Evolutionary conservation across 1,284 basidiomycete genomes (phyloP), one percentile per base, ranked within the genome.

Genomic region (Apiotrichum veenhuisii): DNA sequence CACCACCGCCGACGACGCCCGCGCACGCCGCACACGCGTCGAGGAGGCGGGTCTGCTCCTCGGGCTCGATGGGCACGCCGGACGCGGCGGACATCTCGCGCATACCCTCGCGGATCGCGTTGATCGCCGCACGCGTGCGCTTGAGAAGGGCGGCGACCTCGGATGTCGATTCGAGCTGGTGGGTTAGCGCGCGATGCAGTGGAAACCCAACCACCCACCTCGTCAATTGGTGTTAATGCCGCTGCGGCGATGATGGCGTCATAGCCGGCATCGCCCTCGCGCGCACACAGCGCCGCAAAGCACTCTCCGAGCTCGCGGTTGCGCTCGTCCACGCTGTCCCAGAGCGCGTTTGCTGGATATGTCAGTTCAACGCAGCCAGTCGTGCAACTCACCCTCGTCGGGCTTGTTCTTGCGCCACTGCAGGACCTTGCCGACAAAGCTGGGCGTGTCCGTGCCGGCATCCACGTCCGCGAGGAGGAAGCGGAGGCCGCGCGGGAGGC

Each of bases 1-100:
- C 95, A 33, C 95, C 95, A 38, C 93, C 94, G 11, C 91, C 93
- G 34, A 98, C 81, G 3, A 98, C 86, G 42, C 95, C 96, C 1
- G 86, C 83, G 57, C 87, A 82, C 7, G 83, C 78, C 26, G 87
- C 80, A 64, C 91, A 95, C 9, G 82, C 81, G 70, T 97, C 85
- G 47, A 99, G 82, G n/a, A 99, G 82, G 38, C 81, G 77, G 0
- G 91, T 93, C 78, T 98, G 96, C 74, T 90, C 86, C 9, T 81
- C 77, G 1, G 96, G 96, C 74, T 99, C 96, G 62, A 99, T 94
- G 12, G 90, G 89, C 12, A 94, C 91, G 14, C 80, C 85, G 0
- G 89, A 85, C 1, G 82, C 79, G 3, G 78, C 76, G n/a, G 94
- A 92, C 87, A 98, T 93, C 61, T 84, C 80, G 61, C 88, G 87